Evolutionary conservation across 2,329 filamentous ascomycete species (phyloP), one percentile per base, ranked within the genome.

Genomic region (Fusarium sp.): DNA sequence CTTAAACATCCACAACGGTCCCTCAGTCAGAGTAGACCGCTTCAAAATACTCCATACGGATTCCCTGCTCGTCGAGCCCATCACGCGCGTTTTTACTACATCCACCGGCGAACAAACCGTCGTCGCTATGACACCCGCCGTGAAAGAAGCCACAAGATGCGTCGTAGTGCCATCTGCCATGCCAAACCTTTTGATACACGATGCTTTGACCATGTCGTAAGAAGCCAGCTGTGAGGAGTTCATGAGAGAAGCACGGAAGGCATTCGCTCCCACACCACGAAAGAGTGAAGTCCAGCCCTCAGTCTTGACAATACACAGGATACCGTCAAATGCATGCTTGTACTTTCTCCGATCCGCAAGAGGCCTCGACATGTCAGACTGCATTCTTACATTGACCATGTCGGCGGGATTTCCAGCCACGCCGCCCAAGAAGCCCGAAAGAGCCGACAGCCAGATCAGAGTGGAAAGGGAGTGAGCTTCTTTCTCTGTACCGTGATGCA

Each of bases 341-440:
- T 47, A 52, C 5, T 15, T 19, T 13, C 53, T 45, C 21, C n/a
- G 41, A 4, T 46, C 15, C 15, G 7, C 2, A 11, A 27, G 2
- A 7, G 31, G n/a, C n/a, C 27, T 38, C 25, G 42, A 14, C 33
- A 46, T 41, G 15, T 47, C 36, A 17, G 29, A 39, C 17, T 52
- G 48, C 48, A 52, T 52, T 21, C 53, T 15, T 9, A 52, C 21
- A 7, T 52, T 56, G 11, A 41, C 41, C n/a, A 52, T 33, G 14
- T 47, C 42, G 25, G 48, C 41, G 23, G 49, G 49, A 14, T 41
- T 48, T 2, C 53, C 42, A 15, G 43, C 41, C n/a, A 47, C 31
- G 3, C 48, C 48, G 4, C 48, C 48, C 27, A 53, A 10, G 29
- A 43, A 29, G 3, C 50, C 36, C 6, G 36, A 53, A 15, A 47